Percentiles rank a stretch among this genome's conserved stretches.
phyloP scores from a whole-genome alignment of 2,329 filamentous ascomycete genomes.

The Botrytis deweyae region DNA sequence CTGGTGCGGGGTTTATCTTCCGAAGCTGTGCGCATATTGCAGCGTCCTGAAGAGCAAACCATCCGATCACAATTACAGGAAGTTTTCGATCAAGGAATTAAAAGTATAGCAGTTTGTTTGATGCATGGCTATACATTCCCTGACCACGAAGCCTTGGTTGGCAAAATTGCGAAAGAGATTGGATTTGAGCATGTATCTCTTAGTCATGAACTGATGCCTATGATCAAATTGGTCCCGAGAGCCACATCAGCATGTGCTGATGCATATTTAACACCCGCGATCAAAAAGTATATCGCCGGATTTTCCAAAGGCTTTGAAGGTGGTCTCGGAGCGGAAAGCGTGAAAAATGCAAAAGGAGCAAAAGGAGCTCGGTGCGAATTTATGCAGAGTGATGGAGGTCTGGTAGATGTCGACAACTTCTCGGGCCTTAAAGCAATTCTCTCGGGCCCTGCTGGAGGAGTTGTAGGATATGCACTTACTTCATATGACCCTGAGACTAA shows the following conservation, averaged over 20 bases:
- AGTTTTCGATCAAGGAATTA: conserved; percentile 68
- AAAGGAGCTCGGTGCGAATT: conserved; percentile 85
- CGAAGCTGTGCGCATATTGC: conserved; percentile 70
- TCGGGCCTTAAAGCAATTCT: conserved; percentile 83
- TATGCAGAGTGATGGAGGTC: conserved; percentile 71
- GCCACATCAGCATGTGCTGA: conserved; percentile 72
- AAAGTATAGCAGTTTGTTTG: conserved; percentile 82
- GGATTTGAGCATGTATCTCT: conserved; percentile 82
- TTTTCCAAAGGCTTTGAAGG: conserved; percentile 81
- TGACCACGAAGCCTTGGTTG: conserved; percentile 77
- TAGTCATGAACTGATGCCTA: conserved; percentile 76
- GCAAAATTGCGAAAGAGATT: conserved; percentile 72
- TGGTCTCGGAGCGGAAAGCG: conserved; percentile 72
- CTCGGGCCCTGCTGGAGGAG: conserved; percentile 88
- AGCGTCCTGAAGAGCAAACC: conserved; percentile 55
- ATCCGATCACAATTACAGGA: conserved; percentile 62
- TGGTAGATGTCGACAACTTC: conserved; percentile 75
- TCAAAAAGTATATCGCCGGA: conserved; percentile 69
- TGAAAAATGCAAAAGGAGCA: conserved; percentile 62
- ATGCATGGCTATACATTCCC: conserved; percentile 94
- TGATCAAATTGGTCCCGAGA: conserved; percentile 72
- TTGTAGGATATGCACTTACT: conserved; percentile 88
- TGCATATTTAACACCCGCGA: conserved; percentile 71
- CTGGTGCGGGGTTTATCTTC: conserved; percentile 71
- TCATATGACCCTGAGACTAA: conserved; percentile 82